Base-by-base conservation (phyloP, 139 green algal genomes). In the Tetradesmus lagerheimii region DNA sequence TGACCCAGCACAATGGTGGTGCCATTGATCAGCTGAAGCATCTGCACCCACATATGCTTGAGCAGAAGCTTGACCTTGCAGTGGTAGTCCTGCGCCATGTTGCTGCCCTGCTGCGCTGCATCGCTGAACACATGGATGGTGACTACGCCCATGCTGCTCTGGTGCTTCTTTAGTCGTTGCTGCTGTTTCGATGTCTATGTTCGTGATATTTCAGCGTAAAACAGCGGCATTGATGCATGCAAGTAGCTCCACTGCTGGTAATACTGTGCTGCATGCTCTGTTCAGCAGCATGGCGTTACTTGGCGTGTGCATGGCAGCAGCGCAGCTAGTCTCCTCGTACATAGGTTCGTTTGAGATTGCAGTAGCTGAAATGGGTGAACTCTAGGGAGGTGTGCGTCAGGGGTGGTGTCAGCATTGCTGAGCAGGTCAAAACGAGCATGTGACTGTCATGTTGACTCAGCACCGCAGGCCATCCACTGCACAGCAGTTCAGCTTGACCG, bases 81-180 rank as follows among this genome's bases (percentile, higher is more conserved):
- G 43, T 76, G n/a, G 43, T 50, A 79, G 83, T 88, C 62, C 11
- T 88, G 37, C 66, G 27, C 66, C 1, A 27, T 27, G 5, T 64
- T 77, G 25, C 66, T 77, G 23, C 25, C 34, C 37, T 57, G 53
- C 35, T 38, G 83, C 14, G 50, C 31, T 16, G 41, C 85, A 47
- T 89, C 71, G 15, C 39, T 62, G 8, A 47, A 20, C 5, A 89
- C 85, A 23, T 89, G 85, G 18, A 89, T 79, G 5, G 71, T 89
- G 29, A 71, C 66, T 25, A 89, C 62, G 6, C 85, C 85, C 85
- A 89, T 85, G 37, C 74, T 79, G 43, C n/a, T n/a, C n/a, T n/a
- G n/a, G n/a, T n/a, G n/a, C n/a, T n/a, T n/a, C n/a, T n/a, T n/a
- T n/a, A n/a, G n/a, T n/a, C n/a, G n/a, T n/a, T n/a, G n/a, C 43